Percentiles rank a stretch among this genome's conserved stretches.
phyloP scores from a whole-genome alignment of 1,284 basidiomycete genomes.

The Leccinum pallidistipes region DNA sequence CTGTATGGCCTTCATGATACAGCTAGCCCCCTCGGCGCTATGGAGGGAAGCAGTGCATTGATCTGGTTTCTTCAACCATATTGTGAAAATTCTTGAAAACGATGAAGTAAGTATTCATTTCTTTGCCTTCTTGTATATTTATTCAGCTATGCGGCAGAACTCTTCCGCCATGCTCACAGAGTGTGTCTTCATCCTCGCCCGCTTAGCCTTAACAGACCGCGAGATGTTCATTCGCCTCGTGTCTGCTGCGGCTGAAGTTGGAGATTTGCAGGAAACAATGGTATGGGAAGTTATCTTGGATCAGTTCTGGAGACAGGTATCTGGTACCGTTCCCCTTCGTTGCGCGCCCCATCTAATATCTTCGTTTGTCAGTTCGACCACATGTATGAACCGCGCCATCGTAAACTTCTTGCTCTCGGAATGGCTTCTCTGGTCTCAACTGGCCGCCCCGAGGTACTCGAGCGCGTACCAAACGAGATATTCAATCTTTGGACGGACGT shows the following conservation, averaged over 20 bases:
- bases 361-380: constrained; percentile 67
- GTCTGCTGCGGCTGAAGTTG: constrained; percentile 51
- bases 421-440: constrained; percentile 72
- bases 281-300: constrained; percentile 69
- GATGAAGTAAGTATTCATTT: constrained; percentile 52
- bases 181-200: constrained; percentile 66
- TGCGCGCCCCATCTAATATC: background rate
- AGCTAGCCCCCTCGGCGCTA: constrained; percentile 55
- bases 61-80: constrained; percentile 65
- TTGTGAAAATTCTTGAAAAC: constrained; percentile 58
- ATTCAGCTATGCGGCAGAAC: constrained; percentile 39
- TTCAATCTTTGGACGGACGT: constrained; percentile 92
- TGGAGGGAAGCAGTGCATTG: constrained; percentile 73
- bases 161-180: constrained; percentile 59
- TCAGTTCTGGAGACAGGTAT: constrained; percentile 78
- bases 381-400: constrained; percentile 75
- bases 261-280: constrained; percentile 49
- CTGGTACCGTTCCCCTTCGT: constrained; percentile 13
- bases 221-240: constrained; percentile 68
- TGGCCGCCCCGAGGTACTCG: constrained; percentile 66
- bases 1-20: constrained; percentile 56
- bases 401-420: constrained; percentile 74
- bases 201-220: constrained; percentile 63
- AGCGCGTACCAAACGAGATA: constrained; percentile 68
- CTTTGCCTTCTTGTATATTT: constrained; percentile 3